Percentiles rank a stretch among this genome's conserved stretches.
Evolutionary conservation across 257 asterid species (phyloP).

Genomic region (Nicotiana attenuata): DNA sequence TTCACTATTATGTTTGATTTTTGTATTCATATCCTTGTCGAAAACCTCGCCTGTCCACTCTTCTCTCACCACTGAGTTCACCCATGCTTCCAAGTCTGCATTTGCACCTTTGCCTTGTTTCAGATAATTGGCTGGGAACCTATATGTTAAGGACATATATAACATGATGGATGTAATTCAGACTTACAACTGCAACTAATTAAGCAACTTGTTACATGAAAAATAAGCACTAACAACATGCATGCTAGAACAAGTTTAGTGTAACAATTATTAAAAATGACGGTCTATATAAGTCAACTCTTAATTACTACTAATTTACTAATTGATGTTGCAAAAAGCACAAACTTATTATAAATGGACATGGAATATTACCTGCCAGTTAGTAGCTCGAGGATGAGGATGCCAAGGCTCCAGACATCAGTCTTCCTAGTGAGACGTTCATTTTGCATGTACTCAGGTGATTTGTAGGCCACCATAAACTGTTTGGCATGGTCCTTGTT

Average conservation of each 20-base stretch:
- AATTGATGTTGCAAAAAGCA: too few species aligned
- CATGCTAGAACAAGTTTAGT: too few species aligned
- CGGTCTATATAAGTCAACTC: too few species aligned
- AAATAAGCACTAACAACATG: too few species aligned
- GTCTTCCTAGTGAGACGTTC: conserved; percentile 34
- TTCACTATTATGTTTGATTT: conserved; percentile 19
- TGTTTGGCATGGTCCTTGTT: conserved; percentile 49
- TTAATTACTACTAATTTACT: too few species aligned
- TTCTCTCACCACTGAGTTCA: conserved; percentile 58
- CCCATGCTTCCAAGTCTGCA: conserved; percentile 59
- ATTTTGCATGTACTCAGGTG: conserved; percentile 45
- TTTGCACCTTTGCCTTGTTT: conserved; percentile 44
- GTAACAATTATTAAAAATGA: too few species aligned
- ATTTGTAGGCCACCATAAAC: conserved; percentile 62
- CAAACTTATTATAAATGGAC: too few species aligned
- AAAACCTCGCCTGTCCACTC: conserved; percentile 75
- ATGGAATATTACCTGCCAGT: conserved; percentile 32
- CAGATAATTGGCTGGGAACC: conserved; percentile 47
- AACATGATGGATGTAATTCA: background rate
- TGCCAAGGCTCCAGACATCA: conserved; percentile 72
- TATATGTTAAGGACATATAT: background rate
- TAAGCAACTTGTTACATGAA: too few species aligned
- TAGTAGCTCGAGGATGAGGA: conserved; percentile 55
- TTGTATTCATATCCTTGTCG: conserved; percentile 43
- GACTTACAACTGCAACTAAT: too few species aligned